Evolutionary conservation across 2,329 filamentous ascomycete genomes (phyloP), one percentile per base, ranked within the genome.

Genomic region (Arthrobotrys conoides): DNA sequence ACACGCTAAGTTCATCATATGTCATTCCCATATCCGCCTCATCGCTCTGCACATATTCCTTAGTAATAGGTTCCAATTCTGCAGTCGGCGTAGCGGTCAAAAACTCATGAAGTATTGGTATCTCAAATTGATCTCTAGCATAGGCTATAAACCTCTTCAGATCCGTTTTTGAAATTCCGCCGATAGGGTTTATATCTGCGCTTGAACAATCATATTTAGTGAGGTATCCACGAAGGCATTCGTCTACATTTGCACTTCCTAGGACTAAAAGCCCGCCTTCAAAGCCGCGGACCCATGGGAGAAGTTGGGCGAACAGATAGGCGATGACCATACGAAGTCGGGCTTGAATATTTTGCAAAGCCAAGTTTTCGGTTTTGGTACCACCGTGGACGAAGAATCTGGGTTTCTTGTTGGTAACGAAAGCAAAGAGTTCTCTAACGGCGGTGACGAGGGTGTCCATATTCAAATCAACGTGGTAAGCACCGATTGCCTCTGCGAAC

Each of bases 91-190:
- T 85, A 0, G 90, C 91, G 12, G 86, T 86, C 46, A 94, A 84
- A 84, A 94, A 94, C 9, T 89, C 87, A 9, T 89, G 84, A 0
- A 93, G 87, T 67, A 91, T 88, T 0, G 90, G 90, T 0, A 94
- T 84, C 4, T 87, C 83, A 82, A 92, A 93, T 41, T 87, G 85
- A 18, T 83, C 85, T 66, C 86, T 84, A 1, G 90, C 88, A 87
- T 89, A 93, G n/a, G 85, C 85, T 76, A 93, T 91, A 84, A 94
- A 93, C 9, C 87, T 84, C 83, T 92, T 92, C 0, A 93, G 85
- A 81, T 94, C 92, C 1, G 87, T 89, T 83, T 93, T 93, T 38
- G 80, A 84, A 44, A 88, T 87, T 5, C 87, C 87, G 16, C 89
- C 90, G 64, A 91, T 90, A 2, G 90, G 90, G 81, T 91, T 90